Evolutionary conservation across 805 yeast genomes (phyloP), one percentile per base, ranked within the genome.

Genomic region (Cyberlindnera japonica): DNA sequence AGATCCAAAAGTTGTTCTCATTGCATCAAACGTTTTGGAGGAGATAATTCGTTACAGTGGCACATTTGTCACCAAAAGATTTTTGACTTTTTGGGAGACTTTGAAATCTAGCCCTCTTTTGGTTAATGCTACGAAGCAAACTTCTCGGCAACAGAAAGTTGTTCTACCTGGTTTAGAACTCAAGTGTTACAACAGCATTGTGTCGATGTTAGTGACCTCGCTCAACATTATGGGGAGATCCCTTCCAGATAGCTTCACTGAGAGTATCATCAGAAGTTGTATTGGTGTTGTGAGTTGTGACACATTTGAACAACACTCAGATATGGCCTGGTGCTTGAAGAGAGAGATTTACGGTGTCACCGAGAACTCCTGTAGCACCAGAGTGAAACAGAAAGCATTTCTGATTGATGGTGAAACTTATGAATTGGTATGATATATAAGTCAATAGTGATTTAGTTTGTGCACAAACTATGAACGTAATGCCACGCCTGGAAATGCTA

Each of bases 41-140:
- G 40, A 45, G 11, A 38, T 68, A 21, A 43, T 70, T 1, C 55
- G 54, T 26, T 70, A 60, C 45, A 63, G 65, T 13, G 77, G 75
- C 28, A 59, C 67, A 13, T 79, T 79, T 48, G 57, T 78, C 45
- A 55, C 70, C 5, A 58, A 65, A 19, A 65, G 73, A 38, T 76
- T 76, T 40, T 45, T 65, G 20, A 77, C 73, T 5, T 50, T 77
- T 33, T 77, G 79, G 75, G 58, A 55, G 2, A 14, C 17, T 0
- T 31, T 60, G 9, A 38, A 49, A 16, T 27, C 27, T 6, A 48
- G 42, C 18, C 38, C 45, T 0, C 25, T 55, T 14, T 31, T 53
- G n/a, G 40, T 35, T 2, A 33, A 39, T 9, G 51, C 49, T 3
- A 20, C 37, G 3, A 48, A 39, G 15, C 48, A 43, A 7, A 4